Base-by-base conservation (phyloP, 2,329 filamentous ascomycete genomes). In the Torrubiella hemipterigena region DNA sequence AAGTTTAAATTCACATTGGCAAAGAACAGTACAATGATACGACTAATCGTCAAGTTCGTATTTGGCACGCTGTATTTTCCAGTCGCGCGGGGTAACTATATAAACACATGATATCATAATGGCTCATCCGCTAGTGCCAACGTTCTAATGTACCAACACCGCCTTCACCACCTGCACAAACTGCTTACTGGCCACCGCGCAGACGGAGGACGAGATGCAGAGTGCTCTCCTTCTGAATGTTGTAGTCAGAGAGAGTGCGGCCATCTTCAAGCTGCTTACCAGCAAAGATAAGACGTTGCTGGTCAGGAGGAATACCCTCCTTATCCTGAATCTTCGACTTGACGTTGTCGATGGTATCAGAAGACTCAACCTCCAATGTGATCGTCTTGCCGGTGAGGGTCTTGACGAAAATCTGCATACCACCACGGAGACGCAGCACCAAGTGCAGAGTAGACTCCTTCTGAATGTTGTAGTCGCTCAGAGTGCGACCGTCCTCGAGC, bases 321-420 rank as follows among this genome's bases (percentile, higher is more conserved):
- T 96, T 95, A 53, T 96, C 89, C 60, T 96, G 89, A 34, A 95
- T 96, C 75, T 95, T 96, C 33, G 71, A 77, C 76, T 95, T 95
- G 29, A 95, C 87, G 41, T 95, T 94, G 67, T 94, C 86, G 56
- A 94, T 94, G 31, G 86, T 94, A 50, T 94, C 86, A 3, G 73
- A 81, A 0, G 80, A 86, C 56, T 93, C 85, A 3, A 93, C 85
- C 61, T 93, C 84, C 6, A 93, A 65, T 3, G 86, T 94, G 50
- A 94, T 94, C 27, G 87, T 94, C 72, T 94, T 94, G 48, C 86
- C 87, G 54, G 87, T 95, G 38, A 95, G 58, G 5, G 80, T 85
- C 69, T 84, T 84, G 46, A 84, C 79, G 46, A 84, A 60, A 53
- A 77, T 77, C 59, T 77, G 73, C 78, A 82, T 84, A 59, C 81